Percentiles rank a stretch among this genome's conserved stretches.
These are phyloP conservation scores for Ophiosphaerella korrae DNA, from an alignment of 2,329 filamentous ascomycete species.

Conservation along the genomic window DNA sequence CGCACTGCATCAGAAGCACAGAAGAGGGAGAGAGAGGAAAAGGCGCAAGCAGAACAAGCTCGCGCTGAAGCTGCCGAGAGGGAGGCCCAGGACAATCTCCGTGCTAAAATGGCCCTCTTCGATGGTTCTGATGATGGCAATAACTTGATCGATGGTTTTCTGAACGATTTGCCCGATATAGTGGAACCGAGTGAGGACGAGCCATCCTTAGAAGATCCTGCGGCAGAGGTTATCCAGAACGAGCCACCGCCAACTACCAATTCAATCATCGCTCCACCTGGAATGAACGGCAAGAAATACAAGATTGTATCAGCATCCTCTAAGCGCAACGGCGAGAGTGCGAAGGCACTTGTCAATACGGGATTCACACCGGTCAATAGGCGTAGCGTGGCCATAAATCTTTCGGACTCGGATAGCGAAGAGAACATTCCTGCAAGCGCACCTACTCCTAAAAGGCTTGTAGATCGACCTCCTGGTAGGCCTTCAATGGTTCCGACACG, in stretches of 20 bases:
- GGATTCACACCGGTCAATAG: constrained; percentile 25
- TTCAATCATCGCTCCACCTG: constrained; percentile 34
- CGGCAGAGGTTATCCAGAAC: constrained; percentile 7
- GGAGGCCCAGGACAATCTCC: constrained; percentile 43
- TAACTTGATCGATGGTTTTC: constrained; percentile 32
- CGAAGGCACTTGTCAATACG: constrained; percentile 16
- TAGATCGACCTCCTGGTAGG: constrained; percentile 24
- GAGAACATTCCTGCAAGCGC: constrained; percentile 41
- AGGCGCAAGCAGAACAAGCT: constrained; percentile 23
- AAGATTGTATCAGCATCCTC: constrained; percentile 37
- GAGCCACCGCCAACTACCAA: constrained; percentile 28
- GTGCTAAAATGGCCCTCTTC: constrained; percentile 41
- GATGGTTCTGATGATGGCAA: constrained; percentile 38
- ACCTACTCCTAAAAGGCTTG: constrained; percentile 21
- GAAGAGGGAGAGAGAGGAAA: constrained; percentile 27
- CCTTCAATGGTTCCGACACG: constrained; percentile 29
- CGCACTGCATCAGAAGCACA: constrained; percentile 32
- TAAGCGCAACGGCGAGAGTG: constrained; percentile 23
- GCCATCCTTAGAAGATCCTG: constrained; percentile 1
- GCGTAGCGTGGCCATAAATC: constrained; percentile 16
- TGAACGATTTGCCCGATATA: constrained; percentile 28
- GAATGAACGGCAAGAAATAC: constrained; percentile 43
- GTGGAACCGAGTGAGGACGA: constrained; percentile 20
- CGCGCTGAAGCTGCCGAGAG: constrained; percentile 27
- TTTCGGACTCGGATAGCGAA: constrained; percentile 38